Base-by-base conservation (phyloP, 176 grass and related monocot species). In the Triticum urartu region DNA sequence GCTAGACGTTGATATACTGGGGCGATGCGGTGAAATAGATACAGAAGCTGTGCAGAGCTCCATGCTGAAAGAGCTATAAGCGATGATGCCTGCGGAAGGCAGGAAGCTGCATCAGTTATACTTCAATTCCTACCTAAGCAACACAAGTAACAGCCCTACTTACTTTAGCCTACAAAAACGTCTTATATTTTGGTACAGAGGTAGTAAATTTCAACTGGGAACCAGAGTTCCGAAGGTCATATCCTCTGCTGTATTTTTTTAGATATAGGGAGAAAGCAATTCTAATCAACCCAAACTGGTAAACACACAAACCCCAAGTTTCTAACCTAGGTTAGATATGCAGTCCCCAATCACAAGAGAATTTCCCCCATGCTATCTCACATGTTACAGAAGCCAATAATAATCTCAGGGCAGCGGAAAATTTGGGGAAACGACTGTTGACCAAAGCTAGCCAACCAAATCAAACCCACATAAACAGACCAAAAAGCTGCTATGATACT, bases 11-110 rank as follows among this genome's bases (percentile, higher is more conserved):
- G 82, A 34, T 61, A 80, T 5, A 43, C 59, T 20, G 33, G 79
- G 72, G 43, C 64, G 42, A 71, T 82, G 68, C 12, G 88, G 78
- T 52, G 86, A 89, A 85, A 65, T 82, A 18, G 78, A 86, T 35
- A 92, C 26, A 79, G 87, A 91, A 18, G 90, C 21, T 54, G 95
- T 92, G 81, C 89, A 95, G 36, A 94, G 84, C 72, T 92, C 95
- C 95, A 98, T 98, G 38, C 52, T 52, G 63, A 65, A 84, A 43
- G 17, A 20, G n/a, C 39, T 34, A 12, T 21, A 77, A 64, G 1
- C 11, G 10, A 39, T 72, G 52, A 39, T 91, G 77, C 25, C 68
- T 85, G 77, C 9, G 0, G 64, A 1, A 64, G 11, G 62, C 6
- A 68, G 47, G 35, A 83, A 60, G 34, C 34, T 47, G 21, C 35